Percentiles rank a stretch among this genome's conserved stretches.
phyloP scores from a whole-genome alignment of 352 stramenopile species.

The Peronospora farinosa region DNA sequence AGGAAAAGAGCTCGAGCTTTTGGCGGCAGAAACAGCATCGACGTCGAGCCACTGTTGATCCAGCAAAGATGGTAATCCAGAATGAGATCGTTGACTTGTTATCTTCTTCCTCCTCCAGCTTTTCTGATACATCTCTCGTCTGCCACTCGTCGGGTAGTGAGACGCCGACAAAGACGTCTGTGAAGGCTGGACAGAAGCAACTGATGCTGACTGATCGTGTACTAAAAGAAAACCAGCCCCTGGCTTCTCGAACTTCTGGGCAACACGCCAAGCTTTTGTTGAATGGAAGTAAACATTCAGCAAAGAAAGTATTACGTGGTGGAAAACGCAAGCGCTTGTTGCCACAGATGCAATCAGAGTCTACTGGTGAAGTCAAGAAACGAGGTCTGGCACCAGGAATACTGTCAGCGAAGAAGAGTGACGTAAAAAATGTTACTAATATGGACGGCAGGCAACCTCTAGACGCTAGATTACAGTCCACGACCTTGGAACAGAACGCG shows the following conservation, averaged over 20 bases:
- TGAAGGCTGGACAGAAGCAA: slow-evolving; percentile 9
- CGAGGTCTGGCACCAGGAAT: neutral
- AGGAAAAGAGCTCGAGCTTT: neutral
- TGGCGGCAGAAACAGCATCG: neutral
- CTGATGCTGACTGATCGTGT: slow-evolving; percentile 14
- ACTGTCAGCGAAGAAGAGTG: slow-evolving; percentile 7
- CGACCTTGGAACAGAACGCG: neutral
- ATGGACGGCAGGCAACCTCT: slow-evolving; percentile 1
- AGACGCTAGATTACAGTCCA: neutral
- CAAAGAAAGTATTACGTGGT: neutral
- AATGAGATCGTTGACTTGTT: slow-evolving; percentile 19
- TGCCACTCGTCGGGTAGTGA: slow-evolving; percentile 11
- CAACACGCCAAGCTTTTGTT: neutral
- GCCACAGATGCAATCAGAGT: slow-evolving; percentile 8
- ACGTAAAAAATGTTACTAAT: slow-evolving; percentile 6
- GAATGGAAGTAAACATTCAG: neutral
- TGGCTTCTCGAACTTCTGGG: neutral
- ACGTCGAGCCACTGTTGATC: neutral
- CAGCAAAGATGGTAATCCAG: slow-evolving; percentile 1
- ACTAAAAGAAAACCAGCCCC: neutral
- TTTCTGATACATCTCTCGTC: slow-evolving; percentile 11
- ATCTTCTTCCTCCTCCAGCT: slow-evolving; percentile 21
- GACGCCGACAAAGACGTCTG: neutral
- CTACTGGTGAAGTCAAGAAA: neutral
- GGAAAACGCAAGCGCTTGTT: slow-evolving; percentile 17